These are phyloP conservation scores for Phytophthora megakarya DNA, from an alignment of 352 stramenopile genomes.

Conservation along the genomic window DNA sequence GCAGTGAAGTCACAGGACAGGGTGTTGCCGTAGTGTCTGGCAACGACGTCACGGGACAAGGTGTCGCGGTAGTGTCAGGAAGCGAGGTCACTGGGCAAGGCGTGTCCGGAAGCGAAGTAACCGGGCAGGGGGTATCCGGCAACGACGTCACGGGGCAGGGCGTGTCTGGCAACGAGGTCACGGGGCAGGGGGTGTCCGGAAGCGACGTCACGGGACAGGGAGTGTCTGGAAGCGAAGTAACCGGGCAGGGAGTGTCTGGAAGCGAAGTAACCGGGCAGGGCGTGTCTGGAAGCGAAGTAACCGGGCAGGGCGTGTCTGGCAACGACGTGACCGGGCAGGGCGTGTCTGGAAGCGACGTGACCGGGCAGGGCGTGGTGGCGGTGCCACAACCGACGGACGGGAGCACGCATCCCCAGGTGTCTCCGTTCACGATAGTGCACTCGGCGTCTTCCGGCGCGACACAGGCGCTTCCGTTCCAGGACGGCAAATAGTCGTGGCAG, in stretches of 20 bases:
- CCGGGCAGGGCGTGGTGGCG: conserved; percentile 21
- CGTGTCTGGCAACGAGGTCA: conserved; percentile 5
- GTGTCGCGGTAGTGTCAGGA: background rate
- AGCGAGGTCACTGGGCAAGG: conserved; percentile 12
- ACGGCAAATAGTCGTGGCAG: conserved; percentile 47
- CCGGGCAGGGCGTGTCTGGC: conserved; percentile 17
- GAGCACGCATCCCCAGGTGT: conserved; percentile 44
- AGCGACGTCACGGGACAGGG: conserved; percentile 21
- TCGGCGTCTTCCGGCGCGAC: conserved; percentile 43
- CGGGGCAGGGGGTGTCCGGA: conserved; percentile 12
- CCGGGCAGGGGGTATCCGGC: conserved; percentile 16
- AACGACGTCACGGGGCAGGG: conserved; percentile 12
- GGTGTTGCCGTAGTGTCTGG: conserved; percentile 20
- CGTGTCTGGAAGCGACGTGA: conserved; percentile 17
- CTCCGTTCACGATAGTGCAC: conserved; percentile 45
- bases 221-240: conserved; percentile 11
- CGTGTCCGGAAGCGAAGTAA: conserved; percentile 8
- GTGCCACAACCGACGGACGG: conserved; percentile 33
- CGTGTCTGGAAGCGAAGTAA: conserved; percentile 18
- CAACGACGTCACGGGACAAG: conserved; percentile 24
- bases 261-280: conserved; percentile 16
- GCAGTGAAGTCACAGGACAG: background rate
- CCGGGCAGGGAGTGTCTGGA: conserved; percentile 15
- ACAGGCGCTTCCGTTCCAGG: conserved; percentile 47
- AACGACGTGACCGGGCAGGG: conserved; percentile 21